Conservation (phyloP, 441 rosid genomes). For the Populus hybrid region DNA sequence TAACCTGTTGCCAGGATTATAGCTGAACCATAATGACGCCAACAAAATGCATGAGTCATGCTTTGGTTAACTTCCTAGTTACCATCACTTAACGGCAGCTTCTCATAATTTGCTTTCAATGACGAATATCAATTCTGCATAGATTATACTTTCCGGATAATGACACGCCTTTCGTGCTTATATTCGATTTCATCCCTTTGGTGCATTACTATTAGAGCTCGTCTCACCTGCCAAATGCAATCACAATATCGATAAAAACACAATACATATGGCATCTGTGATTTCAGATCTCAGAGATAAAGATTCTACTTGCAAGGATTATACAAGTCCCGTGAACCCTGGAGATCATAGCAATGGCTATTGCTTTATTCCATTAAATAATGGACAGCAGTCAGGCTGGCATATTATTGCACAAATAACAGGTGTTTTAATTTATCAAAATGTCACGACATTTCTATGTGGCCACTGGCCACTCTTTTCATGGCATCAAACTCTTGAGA, state of each 20-base stretch:
- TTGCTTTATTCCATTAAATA: too few species aligned
- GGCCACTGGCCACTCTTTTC: background rate
- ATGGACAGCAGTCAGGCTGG: too few species aligned
- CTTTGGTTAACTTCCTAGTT: background rate
- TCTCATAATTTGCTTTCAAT: background rate
- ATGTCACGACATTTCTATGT: background rate
- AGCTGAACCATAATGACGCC: background rate
- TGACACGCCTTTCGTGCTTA: slow-evolving; percentile 79
- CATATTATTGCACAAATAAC: too few species aligned
- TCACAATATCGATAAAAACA: background rate
- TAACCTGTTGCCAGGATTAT: background rate
- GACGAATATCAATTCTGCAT: too few species aligned
- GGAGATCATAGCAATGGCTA: background rate
- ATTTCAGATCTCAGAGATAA: background rate
- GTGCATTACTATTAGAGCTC: slow-evolving; percentile 93
- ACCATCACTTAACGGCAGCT: background rate
- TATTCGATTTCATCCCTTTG: slow-evolving; percentile 98
- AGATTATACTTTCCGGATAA: slow-evolving; percentile 58
- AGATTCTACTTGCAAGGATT: background rate
- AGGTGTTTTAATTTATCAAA: too few species aligned
- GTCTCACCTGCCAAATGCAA: slow-evolving; percentile 57
- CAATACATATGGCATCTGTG: background rate
- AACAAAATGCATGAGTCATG: background rate
- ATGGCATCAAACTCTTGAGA: background rate
- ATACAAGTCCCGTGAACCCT: background rate